Evolutionary conservation across 169 alveolate species (phyloP).

Genomic region (Plasmodium vivax): DNA sequence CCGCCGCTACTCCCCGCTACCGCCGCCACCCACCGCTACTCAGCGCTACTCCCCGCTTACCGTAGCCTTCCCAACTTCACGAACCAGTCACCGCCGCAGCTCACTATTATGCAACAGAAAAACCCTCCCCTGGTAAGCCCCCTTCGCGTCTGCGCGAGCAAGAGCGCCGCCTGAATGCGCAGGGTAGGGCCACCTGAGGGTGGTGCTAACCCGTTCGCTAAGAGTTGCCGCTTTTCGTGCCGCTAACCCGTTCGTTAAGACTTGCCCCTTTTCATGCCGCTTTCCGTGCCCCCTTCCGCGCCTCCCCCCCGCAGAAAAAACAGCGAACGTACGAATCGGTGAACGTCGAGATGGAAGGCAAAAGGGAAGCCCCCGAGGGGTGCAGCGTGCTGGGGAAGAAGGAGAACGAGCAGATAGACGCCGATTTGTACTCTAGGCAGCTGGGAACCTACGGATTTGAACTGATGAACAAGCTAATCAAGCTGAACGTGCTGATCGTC

Average conservation of each 20-base stretch:
- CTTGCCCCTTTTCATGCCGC: background rate
- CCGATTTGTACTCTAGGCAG: conserved; percentile 97
- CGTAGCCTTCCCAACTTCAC: background rate
- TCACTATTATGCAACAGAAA: conserved; percentile 55
- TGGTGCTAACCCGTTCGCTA: no score
- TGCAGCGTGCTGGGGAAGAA: background rate
- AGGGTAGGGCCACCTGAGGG: background rate
- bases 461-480: conserved; percentile 95
- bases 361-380: conserved; percentile 1
- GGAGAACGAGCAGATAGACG: conserved; percentile 86
- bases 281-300: background rate
- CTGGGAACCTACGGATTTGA: conserved; percentile 99
- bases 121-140: conserved; percentile 36
- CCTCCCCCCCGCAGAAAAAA: conserved; percentile 3
- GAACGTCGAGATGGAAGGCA: conserved; percentile 20
- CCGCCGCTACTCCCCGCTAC: no score
- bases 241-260: no score
- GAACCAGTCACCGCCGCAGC: background rate
- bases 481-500: conserved; percentile 92
- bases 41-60: background rate
- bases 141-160: no score
- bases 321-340: conserved; percentile 38
- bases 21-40: background rate
- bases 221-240: no score
- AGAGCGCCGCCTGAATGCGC: background rate